A percentile compares a stretch with the other conserved stretches of the same genome.
Conservation (phyloP, 345 rosid genomes). For the Iberis pinnata region DNA sequence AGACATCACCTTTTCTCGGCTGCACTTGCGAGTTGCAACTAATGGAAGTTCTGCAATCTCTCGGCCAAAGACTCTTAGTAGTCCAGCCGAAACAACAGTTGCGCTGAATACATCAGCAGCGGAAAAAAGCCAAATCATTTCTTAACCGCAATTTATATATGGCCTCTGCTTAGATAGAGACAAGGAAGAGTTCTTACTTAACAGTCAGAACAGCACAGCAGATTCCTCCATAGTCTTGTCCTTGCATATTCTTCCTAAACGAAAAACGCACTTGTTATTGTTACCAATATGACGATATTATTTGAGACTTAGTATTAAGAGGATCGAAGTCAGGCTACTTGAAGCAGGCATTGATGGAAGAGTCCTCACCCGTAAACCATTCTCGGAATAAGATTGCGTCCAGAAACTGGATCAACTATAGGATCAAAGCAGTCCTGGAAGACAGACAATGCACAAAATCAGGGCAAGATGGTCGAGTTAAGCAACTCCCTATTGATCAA, state of each 20-base stretch:
- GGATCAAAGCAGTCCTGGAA: constrained; percentile 84
- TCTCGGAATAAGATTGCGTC: constrained; percentile 78
- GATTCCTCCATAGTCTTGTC: constrained; percentile 86
- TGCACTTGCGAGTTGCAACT: constrained; percentile 68
- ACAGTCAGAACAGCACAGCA: constrained; percentile 76
- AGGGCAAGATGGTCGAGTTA: no score
- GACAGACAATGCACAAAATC: constrained; percentile 6
- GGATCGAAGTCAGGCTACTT: constrained; percentile 6
- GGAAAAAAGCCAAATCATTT: constrained; percentile 17
- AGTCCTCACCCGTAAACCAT: constrained; percentile 86
- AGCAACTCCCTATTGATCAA: not conserved
- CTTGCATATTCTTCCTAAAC: constrained; percentile 59
- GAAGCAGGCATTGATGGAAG: constrained; percentile 7
- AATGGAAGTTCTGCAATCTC: constrained; percentile 93
- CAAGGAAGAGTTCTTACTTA: constrained; percentile 47
- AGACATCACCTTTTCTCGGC: constrained; percentile 61
- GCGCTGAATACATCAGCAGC: constrained; percentile 39
- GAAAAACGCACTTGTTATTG: not conserved
- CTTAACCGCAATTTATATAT: constrained; percentile 6
- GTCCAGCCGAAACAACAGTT: constrained; percentile 73
- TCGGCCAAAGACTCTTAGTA: constrained; percentile 70
- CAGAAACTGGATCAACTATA: constrained; percentile 63
- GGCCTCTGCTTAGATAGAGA: not conserved
- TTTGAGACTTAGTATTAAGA: not conserved
- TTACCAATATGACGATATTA: constrained; percentile 4